A percentile compares a stretch with the other conserved stretches of the same genome.
phyloP scores from a whole-genome alignment of 31 red algal species.

The Odonthalia washingtoniensis region DNA sequence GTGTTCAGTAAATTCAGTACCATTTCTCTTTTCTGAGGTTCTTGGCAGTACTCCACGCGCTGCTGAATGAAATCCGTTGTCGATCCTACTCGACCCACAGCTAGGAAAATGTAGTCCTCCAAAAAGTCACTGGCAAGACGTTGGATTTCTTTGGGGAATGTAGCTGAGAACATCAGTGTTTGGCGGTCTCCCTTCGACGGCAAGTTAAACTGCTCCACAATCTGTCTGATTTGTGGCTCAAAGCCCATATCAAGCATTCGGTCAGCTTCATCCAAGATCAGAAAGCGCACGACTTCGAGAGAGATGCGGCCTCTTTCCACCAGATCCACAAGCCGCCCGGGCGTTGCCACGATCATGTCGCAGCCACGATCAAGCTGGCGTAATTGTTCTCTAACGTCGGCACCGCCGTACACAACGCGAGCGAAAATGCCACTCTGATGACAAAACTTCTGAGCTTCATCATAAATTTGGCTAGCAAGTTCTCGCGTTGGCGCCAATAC shows the following conservation, averaged over 20 bases:
- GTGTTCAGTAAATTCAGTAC: slow-evolving; percentile 91
- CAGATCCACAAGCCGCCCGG: slow-evolving; percentile 97
- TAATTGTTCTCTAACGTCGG: slow-evolving; percentile 89
- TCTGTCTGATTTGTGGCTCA: slow-evolving; percentile 97
- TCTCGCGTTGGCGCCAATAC: slow-evolving; percentile 98
- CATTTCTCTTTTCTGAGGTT: slow-evolving; percentile 84
- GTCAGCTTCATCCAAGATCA: slow-evolving; percentile 98
- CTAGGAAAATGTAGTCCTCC: slow-evolving; percentile 93
- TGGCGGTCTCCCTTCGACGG: slow-evolving; percentile 77
- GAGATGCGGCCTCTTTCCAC: slow-evolving; percentile 91
- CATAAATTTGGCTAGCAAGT: slow-evolving; percentile 93
- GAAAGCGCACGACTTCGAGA: slow-evolving; percentile 80
- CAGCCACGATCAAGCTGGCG: slow-evolving; percentile 88
- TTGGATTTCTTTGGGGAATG: slow-evolving; percentile 98
- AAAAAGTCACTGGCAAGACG: slow-evolving; percentile 96
- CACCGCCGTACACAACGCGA: slow-evolving; percentile 95
- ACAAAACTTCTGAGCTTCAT: slow-evolving; percentile 95
- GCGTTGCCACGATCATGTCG: slow-evolving; percentile 97
- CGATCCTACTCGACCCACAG: slow-evolving; percentile 94
- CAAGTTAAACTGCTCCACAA: slow-evolving; percentile 88
- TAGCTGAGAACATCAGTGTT: slow-evolving; percentile 98
- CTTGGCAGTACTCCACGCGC: slow-evolving; percentile 86
- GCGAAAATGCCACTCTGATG: slow-evolving; percentile 85
- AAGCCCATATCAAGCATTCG: slow-evolving; percentile 99
- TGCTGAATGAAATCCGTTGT: slow-evolving; percentile 96